Percentiles rank a stretch among this genome's conserved stretches.
Evolutionary conservation across 2,329 filamentous ascomycete genomes (phyloP).

Genomic region (Hawksworthiomyces lignivorus): DNA sequence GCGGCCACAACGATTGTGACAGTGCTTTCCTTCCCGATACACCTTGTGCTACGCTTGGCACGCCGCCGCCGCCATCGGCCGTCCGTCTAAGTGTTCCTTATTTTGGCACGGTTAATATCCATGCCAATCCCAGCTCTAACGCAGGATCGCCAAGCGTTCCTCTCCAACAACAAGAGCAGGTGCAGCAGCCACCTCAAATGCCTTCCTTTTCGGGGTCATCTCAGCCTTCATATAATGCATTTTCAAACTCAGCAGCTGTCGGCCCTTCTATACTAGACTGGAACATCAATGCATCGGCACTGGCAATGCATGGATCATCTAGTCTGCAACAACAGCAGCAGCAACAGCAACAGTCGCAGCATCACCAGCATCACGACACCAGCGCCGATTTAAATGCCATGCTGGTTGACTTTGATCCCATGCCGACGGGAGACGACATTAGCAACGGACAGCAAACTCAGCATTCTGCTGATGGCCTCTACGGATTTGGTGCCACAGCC

Average conservation of each 20-base stretch:
- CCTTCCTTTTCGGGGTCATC: neutral
- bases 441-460: neutral
- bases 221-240: neutral
- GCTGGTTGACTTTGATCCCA: constrained; percentile 15
- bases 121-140: constrained; percentile 12
- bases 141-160: no score
- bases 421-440: neutral
- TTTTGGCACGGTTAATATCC: constrained; percentile 39
- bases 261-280: constrained; percentile 1
- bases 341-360: neutral
- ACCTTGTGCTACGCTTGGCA: no score
- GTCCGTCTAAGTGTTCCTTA: constrained; percentile 38
- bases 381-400: constrained; percentile 13
- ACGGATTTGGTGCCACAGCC: constrained; percentile 3
- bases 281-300: no score
- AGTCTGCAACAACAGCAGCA: neutral
- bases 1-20: no score
- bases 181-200: neutral
- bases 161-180: neutral
- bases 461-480: constrained; percentile 4
- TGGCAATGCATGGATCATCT: no score
- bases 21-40: no score
- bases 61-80: no score
- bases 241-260: no score
- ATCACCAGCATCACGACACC: neutral